phyloP scores from a whole-genome alignment of 1,284 basidiomycete genomes.

The Tilletia walkeri region DNA sequence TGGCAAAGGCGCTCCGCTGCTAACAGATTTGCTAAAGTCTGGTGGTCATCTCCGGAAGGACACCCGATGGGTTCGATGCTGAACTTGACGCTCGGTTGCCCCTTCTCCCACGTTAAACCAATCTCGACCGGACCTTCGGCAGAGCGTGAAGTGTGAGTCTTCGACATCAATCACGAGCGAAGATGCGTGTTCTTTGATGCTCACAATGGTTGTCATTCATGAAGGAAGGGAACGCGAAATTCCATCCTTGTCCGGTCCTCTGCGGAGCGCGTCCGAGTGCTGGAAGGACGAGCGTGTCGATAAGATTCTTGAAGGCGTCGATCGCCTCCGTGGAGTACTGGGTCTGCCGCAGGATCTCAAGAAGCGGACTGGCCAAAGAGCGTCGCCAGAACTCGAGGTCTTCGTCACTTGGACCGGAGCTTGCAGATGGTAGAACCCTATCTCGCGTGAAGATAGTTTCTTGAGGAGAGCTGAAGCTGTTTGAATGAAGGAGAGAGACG shows the following conservation, averaged over 20 bases:
- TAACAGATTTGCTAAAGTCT: background rate
- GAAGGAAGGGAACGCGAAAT: background rate
- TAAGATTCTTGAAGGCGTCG: background rate
- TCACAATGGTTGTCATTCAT: slow-evolving; percentile 17
- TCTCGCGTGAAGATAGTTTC: background rate
- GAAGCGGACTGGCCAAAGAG: background rate
- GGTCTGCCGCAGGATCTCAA: background rate
- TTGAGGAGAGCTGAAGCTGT: background rate
- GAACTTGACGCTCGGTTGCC: background rate
- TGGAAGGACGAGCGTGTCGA: background rate
- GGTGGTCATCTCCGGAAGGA: background rate
- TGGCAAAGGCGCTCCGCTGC: slow-evolving; percentile 6
- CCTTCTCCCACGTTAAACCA: background rate
- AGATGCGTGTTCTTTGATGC: background rate
- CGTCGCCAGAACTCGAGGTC: background rate
- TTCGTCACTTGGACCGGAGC: background rate
- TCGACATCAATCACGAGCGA: background rate
- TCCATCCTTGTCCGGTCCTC: background rate
- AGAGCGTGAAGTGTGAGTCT: background rate
- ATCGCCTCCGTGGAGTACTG: background rate
- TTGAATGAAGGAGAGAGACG: too few species aligned
- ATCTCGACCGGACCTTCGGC: slow-evolving; percentile 6
- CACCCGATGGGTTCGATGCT: slow-evolving; percentile 3
- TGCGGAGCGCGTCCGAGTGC: slow-evolving; percentile 1
- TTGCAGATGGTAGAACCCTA: background rate